Percentiles rank a stretch among this genome's conserved stretches.
These are phyloP conservation scores for Kitagawia praeruptora DNA, from an alignment of 129 eudicot species.

Conservation along the genomic window DNA sequence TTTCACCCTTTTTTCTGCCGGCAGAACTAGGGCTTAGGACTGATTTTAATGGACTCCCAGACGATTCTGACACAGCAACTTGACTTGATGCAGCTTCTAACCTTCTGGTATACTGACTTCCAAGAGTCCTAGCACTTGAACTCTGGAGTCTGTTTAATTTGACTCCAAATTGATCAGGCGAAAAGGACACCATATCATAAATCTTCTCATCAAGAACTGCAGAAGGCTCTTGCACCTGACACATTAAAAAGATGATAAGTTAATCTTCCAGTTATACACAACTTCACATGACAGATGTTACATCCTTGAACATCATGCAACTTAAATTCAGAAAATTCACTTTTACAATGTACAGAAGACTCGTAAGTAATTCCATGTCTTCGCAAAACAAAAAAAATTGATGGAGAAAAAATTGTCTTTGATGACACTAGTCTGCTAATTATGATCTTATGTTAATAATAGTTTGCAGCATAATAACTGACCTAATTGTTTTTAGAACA, in stretches of 20 bases:
- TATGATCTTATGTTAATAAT: not conserved
- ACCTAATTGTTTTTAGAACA: not conserved
- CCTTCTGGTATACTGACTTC: slow-evolving; percentile 16
- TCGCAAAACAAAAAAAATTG: not conserved
- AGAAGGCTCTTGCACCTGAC: slow-evolving; percentile 34
- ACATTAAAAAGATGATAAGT: not conserved
- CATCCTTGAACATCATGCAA: not conserved
- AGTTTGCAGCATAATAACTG: not conserved
- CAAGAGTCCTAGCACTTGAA: slow-evolving; percentile 24
- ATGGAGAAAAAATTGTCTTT: not conserved
- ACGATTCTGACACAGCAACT: slow-evolving; percentile 4
- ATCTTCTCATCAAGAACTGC: slow-evolving; percentile 46
- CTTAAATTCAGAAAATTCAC: not conserved
- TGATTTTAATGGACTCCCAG: slow-evolving; percentile 12
- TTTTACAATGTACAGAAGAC: not conserved
- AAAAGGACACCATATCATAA: slow-evolving; percentile 41
- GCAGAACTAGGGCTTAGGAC: slow-evolving; percentile 33
- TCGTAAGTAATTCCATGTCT: not conserved
- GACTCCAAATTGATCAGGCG: slow-evolving; percentile 48
- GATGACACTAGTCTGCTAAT: not conserved
- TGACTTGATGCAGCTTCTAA: slow-evolving; percentile 13
- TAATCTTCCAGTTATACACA: slow-evolving; percentile 4
- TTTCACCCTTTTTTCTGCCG: slow-evolving; percentile 27
- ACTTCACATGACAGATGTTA: not conserved
- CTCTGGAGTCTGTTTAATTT: slow-evolving; percentile 25